Evolutionary conservation across 1,284 basidiomycete genomes (phyloP).

Genomic region (Phylloboletellus chloephorus): DNA sequence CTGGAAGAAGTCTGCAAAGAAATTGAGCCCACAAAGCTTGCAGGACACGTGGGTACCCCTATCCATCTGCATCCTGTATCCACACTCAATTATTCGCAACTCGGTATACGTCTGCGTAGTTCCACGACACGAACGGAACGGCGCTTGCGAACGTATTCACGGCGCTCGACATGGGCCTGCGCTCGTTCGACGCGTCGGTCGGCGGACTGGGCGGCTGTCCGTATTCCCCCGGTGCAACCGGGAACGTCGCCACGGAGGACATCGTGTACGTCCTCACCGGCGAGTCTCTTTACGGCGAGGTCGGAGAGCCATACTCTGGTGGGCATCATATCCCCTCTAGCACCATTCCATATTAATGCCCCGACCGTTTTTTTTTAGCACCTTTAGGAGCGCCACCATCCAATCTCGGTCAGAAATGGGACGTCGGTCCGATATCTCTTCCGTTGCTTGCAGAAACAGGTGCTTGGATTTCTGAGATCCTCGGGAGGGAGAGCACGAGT

Average conservation of each 20-base stretch:
- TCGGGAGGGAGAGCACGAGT: constrained; percentile 70
- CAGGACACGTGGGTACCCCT: constrained; percentile 58
- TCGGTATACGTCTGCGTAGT: constrained; percentile 42
- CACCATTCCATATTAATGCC: background rate
- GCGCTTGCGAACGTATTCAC: constrained; percentile 69
- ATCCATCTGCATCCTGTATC: background rate
- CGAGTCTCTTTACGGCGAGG: constrained; percentile 19
- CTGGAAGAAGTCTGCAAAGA: constrained; percentile 65
- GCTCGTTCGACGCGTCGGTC: constrained; percentile 70
- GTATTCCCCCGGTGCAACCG: constrained; percentile 91
- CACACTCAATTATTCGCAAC: background rate
- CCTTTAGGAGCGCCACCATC: background rate
- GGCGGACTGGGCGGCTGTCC: constrained; percentile 93
- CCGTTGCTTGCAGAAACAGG: constrained; percentile 69
- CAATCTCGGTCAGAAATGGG: constrained; percentile 41
- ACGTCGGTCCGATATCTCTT: constrained; percentile 61
- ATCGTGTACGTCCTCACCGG: constrained; percentile 79
- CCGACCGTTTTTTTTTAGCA: constrained; percentile 3
- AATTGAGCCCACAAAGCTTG: constrained; percentile 60
- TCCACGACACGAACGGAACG: constrained; percentile 90
- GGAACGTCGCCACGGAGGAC: constrained; percentile 91
- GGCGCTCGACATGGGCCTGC: constrained; percentile 60
- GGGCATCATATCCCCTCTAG: background rate
- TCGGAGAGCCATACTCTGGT: constrained; percentile 23
- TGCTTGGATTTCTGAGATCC: constrained; percentile 69